These are phyloP conservation scores for Aspergillus tanneri DNA, from an alignment of 2,329 filamentous ascomycete genomes.

Conservation along the genomic window DNA sequence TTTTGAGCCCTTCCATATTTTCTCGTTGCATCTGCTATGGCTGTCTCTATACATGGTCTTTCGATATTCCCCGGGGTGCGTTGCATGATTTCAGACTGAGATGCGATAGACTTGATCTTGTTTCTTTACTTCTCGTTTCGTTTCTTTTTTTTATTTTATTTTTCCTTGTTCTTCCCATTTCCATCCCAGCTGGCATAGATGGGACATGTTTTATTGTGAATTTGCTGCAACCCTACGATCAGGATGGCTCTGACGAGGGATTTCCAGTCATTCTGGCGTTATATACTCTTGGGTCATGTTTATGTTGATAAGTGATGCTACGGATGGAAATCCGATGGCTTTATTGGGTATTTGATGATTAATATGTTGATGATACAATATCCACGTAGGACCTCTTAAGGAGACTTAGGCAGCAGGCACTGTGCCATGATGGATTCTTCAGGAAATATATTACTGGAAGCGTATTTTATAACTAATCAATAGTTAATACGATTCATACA, in stretches of 20 bases:
- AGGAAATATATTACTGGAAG: no score
- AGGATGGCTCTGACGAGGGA: constrained; percentile 5
- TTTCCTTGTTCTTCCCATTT: constrained; percentile 5
- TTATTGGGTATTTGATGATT: neutral
- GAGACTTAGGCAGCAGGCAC: neutral
- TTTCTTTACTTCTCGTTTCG: constrained; percentile 5
- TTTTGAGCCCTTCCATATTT: neutral
- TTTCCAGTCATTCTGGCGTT: constrained; percentile 16
- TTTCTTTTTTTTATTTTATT: constrained; percentile 5
- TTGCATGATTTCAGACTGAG: constrained; percentile 16
- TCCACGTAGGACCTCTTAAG: no score
- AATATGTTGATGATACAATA: neutral
- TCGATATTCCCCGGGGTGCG: constrained; percentile 14
- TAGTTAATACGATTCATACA: no score
- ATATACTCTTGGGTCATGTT: constrained; percentile 17
- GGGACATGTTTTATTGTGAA: constrained; percentile 10
- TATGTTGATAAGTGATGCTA: constrained; percentile 4
- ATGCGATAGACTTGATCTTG: constrained; percentile 14
- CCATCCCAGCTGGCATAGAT: constrained; percentile 10
- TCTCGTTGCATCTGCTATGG: constrained; percentile 3
- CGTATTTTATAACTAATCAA: neutral
- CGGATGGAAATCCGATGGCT: neutral
- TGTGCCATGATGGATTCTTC: no score
- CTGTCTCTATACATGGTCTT: constrained; percentile 8
- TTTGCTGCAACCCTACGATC: constrained; percentile 1